A percentile compares a stretch with the other conserved stretches of the same genome.
Conservation (phyloP, 768 basidiomycete genomes). For the Hygrocybe coccinea region DNA sequence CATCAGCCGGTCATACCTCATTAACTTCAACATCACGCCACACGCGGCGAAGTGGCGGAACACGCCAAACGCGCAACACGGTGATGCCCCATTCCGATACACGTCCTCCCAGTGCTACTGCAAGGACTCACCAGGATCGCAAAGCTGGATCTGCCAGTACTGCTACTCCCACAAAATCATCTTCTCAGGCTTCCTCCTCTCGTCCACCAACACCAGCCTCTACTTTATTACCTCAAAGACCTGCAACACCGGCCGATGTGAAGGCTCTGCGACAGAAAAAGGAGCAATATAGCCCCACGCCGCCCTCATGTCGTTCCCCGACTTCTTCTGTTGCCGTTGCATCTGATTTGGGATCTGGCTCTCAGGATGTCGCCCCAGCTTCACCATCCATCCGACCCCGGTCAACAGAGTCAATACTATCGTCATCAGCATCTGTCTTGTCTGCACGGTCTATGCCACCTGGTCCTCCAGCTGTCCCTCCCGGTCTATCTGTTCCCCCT, state of each 20-base stretch:
- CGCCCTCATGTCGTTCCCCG: conserved; percentile 34
- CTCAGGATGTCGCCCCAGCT: conserved; percentile 39
- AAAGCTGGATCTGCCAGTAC: conserved; percentile 32
- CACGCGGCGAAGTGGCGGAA: conserved; percentile 38
- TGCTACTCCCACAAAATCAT: conserved; percentile 35
- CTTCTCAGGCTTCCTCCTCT: conserved; percentile 53
- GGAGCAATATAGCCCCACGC: conserved; percentile 21
- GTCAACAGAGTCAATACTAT: conserved; percentile 23
- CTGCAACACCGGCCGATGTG: conserved; percentile 42
- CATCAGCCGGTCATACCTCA: background rate
- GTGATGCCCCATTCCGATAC: conserved; percentile 28
- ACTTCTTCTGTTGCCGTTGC: conserved; percentile 47
- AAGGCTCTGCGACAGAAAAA: conserved; percentile 39
- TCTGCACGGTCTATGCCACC: conserved; percentile 41
- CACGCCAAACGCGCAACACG: conserved; percentile 39
- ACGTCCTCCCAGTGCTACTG: conserved; percentile 21
- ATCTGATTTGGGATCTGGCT: conserved; percentile 46
- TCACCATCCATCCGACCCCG: conserved; percentile 35
- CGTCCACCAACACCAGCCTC: conserved; percentile 54
- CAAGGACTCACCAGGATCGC: conserved; percentile 40
- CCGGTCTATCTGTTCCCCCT: conserved; percentile 21
- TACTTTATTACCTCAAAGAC: conserved; percentile 33
- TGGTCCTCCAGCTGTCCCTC: conserved; percentile 33
- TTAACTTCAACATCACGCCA: conserved; percentile 28
- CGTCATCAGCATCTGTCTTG: conserved; percentile 9